Evolutionary conservation across 2,329 filamentous ascomycete genomes (phyloP), one percentile per base, ranked within the genome.

Genomic region (Arthroderma sp.): DNA sequence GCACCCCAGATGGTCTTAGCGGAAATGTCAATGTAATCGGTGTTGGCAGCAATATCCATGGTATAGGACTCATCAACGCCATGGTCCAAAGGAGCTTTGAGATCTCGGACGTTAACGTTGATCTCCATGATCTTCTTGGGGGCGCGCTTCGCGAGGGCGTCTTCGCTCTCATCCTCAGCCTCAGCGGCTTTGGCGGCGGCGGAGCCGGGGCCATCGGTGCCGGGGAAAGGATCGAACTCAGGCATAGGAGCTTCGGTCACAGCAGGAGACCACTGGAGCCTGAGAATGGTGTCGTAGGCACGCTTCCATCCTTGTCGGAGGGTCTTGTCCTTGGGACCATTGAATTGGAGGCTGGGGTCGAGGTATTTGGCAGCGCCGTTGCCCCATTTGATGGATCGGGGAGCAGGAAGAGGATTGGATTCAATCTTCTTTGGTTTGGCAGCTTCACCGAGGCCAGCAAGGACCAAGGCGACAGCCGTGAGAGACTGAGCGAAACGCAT

Each of bases 41-140:
- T 69, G 15, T 54, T 55, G 4, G 59, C 50, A 1, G 55, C 50
- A 33, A 74, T 63, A 11, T 67, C 60, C 15, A 76, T 51, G 0
- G 66, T 71, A 55, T 76, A 76, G n/a, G 72, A 74, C 52, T 76
- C 73, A 46, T 76, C 70, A 22, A 75, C 72, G 3, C 71, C 73
- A 50, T 76, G 72, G 53, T 75, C 66, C 29, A 77, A 60, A 47
- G 71, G 63, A 3, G 69, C 71, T 8, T 63, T 49, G 36, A 55
- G 55, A 51, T 77, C 61, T 5, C 61, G 50, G 28, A 78, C 58
- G 5, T 66, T 57, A 38, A 77, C 58, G 28, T 69, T 61, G 33
- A 77, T 60, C 8, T 58, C 58, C 4, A 51, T 63, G n/a, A 77
- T 56, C 28, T 49, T 52, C 10, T 32, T 33, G n/a, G 11, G 53